Percentiles rank a stretch among this genome's conserved stretches.
Evolutionary conservation across 2,329 filamentous ascomycete genomes (phyloP).

Genomic region (Fusarium zealandicum): DNA sequence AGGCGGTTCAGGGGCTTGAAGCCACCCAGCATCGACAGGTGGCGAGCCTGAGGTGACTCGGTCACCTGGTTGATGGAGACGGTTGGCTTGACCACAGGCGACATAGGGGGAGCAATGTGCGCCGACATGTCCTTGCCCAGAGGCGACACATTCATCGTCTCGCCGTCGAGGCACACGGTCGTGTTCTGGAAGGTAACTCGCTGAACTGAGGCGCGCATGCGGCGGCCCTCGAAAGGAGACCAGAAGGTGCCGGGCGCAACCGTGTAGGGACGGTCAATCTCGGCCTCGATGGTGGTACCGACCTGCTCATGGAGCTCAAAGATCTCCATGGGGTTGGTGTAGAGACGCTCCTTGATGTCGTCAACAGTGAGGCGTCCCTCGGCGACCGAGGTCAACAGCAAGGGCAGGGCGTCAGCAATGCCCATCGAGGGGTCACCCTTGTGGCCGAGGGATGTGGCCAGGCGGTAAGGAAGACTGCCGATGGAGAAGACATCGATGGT

Average conservation of each 20-base stretch:
- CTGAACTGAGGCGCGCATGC: conserved; percentile 73
- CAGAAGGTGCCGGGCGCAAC: conserved; percentile 58
- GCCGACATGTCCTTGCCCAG: conserved; percentile 79
- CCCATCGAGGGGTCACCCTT: conserved; percentile 67
- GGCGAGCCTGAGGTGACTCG: conserved; percentile 48
- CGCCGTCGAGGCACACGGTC: conserved; percentile 78
- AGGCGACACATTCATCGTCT: conserved; percentile 59
- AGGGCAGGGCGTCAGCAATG: conserved; percentile 75
- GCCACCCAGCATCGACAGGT: conserved; percentile 42
- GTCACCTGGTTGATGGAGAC: conserved; percentile 48
- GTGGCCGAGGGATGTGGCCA: conserved; percentile 64
- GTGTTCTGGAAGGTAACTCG: conserved; percentile 78
- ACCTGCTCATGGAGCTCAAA: conserved; percentile 83
- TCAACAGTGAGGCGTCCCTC: conserved; percentile 77
- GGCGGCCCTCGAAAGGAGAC: conserved; percentile 76
- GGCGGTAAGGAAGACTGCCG: conserved; percentile 79
- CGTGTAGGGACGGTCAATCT: conserved; percentile 75
- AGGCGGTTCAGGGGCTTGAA: conserved; percentile 44
- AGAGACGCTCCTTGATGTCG: conserved; percentile 73
- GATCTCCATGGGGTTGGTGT: conserved; percentile 81
- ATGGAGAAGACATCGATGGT: conserved; percentile 82
- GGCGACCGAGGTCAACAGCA: conserved; percentile 77
- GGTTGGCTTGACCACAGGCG: conserved; percentile 65
- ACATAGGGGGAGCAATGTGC: conserved; percentile 63
- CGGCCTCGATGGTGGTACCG: conserved; percentile 76